These are phyloP conservation scores for Laguncularia racemosa DNA, from an alignment of 345 rosid species.

Conservation along the genomic window DNA sequence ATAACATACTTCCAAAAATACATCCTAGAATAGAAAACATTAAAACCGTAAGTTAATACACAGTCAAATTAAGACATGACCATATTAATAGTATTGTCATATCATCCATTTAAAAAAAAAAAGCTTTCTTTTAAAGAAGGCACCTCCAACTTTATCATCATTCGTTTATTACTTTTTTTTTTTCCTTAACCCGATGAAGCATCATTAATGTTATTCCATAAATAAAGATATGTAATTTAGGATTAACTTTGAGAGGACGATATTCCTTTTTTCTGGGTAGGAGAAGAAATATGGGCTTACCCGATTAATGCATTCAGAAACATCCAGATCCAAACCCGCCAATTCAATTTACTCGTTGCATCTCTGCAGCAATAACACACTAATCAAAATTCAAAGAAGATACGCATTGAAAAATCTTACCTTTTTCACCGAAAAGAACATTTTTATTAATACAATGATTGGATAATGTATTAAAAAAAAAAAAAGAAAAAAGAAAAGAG, in stretches of 20 bases:
- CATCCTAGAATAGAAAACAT: too few species aligned
- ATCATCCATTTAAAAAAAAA: neutral
- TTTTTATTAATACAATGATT: neutral
- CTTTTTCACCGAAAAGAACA: too few species aligned
- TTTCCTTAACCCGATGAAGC: too few species aligned
- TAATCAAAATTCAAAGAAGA: neutral
- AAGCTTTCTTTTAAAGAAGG: neutral
- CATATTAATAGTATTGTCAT: neutral
- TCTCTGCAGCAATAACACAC: slow-evolving; percentile 12
- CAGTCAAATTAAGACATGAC: too few species aligned
- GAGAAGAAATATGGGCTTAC: slow-evolving; percentile 15
- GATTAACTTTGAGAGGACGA: too few species aligned
- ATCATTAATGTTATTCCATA: too few species aligned
- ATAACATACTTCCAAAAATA: too few species aligned
- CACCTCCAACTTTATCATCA: too few species aligned
- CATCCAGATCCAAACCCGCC: slow-evolving; percentile 30
- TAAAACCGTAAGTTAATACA: too few species aligned
- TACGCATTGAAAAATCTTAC: too few species aligned
- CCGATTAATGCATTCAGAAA: slow-evolving; percentile 33
- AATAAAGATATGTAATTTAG: too few species aligned
- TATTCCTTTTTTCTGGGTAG: neutral
- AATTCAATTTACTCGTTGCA: slow-evolving; percentile 11
- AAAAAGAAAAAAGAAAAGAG: neutral
- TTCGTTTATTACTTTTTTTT: too few species aligned
- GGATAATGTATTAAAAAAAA: neutral